phyloP scores from a whole-genome alignment of 2,329 filamentous ascomycete genomes.

The Nannizziopsis barbatae region DNA sequence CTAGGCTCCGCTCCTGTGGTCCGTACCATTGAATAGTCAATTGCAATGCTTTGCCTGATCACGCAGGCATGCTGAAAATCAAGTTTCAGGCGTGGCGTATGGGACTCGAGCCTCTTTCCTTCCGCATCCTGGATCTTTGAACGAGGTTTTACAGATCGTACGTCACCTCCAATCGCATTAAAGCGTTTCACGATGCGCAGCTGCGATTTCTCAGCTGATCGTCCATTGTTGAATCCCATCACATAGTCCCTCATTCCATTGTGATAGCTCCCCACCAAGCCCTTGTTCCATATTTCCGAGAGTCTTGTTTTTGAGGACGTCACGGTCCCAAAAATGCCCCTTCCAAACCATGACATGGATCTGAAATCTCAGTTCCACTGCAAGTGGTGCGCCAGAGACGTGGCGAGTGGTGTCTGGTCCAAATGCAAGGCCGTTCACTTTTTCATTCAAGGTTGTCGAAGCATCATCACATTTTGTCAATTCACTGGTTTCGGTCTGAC shows the following conservation, averaged over 20 bases:
- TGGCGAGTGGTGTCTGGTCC: conserved; percentile 15
- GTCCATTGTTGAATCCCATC: conserved; percentile 4
- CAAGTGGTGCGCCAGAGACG: conserved; percentile 13
- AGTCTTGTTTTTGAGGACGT: neutral
- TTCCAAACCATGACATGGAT: conserved; percentile 11
- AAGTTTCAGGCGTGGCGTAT: conserved; percentile 11
- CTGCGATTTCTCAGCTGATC: conserved; percentile 9
- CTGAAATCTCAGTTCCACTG: conserved; percentile 5
- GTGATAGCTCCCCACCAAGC: conserved; percentile 1
- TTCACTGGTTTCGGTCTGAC: neutral
- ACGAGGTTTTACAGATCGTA: neutral
- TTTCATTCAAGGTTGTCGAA: neutral
- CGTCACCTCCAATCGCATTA: conserved; percentile 1
- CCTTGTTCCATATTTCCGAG: neutral
- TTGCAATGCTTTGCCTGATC: conserved; percentile 1
- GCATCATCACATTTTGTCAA: neutral
- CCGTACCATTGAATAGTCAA: neutral
- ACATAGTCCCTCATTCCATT: conserved; percentile 2
- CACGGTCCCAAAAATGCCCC: conserved; percentile 1
- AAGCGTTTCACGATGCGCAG: conserved; percentile 9
- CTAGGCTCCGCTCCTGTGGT: neutral
- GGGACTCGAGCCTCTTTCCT: neutral
- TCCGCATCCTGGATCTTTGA: neutral
- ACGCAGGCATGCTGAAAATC: conserved; percentile 6
- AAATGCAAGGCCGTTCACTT: neutral